A percentile compares a stretch with the other conserved stretches of the same genome.
Evolutionary conservation across 139 green algal species (phyloP).

Genomic region (Nannochloris sp.): DNA sequence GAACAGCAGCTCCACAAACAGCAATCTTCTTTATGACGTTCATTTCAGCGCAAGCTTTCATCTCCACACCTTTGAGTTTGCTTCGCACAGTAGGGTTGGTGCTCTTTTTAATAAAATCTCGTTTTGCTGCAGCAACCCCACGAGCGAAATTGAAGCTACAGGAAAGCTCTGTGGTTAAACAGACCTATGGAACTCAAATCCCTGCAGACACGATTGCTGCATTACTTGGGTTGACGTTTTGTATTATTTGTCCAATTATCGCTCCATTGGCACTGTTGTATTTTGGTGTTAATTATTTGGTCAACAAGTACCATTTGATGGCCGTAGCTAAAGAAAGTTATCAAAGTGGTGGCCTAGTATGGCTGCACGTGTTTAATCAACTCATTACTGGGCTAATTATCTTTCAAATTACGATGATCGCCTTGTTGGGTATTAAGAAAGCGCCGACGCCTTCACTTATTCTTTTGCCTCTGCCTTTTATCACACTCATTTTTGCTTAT

Average conservation of each 20-base stretch:
- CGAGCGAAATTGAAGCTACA: not conserved
- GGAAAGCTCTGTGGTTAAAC: not conserved
- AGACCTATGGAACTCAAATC: not conserved
- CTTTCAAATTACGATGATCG: not conserved
- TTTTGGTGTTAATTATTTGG: not conserved
- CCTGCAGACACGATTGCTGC: not conserved
- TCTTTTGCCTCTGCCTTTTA: not conserved
- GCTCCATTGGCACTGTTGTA: not conserved
- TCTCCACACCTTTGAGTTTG: conserved; percentile 12
- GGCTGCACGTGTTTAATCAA: not conserved
- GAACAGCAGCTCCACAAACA: conserved; percentile 14
- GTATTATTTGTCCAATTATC: not conserved
- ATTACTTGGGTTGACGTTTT: not conserved
- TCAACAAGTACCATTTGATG: conserved; percentile 4
- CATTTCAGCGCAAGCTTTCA: conserved; percentile 14
- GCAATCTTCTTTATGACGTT: conserved; percentile 21
- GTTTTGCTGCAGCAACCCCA: not conserved
- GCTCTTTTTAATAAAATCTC: not conserved
- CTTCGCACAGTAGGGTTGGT: conserved; percentile 6
- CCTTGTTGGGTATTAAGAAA: not conserved
- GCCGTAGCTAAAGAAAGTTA: not conserved
- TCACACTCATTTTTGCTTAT: not conserved
- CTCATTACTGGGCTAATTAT: not conserved
- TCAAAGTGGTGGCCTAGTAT: not conserved
- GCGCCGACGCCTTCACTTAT: not conserved